Evolutionary conservation across 2,329 filamentous ascomycete genomes (phyloP), one percentile per base, ranked within the genome.

Genomic region (Volutella citrinella): DNA sequence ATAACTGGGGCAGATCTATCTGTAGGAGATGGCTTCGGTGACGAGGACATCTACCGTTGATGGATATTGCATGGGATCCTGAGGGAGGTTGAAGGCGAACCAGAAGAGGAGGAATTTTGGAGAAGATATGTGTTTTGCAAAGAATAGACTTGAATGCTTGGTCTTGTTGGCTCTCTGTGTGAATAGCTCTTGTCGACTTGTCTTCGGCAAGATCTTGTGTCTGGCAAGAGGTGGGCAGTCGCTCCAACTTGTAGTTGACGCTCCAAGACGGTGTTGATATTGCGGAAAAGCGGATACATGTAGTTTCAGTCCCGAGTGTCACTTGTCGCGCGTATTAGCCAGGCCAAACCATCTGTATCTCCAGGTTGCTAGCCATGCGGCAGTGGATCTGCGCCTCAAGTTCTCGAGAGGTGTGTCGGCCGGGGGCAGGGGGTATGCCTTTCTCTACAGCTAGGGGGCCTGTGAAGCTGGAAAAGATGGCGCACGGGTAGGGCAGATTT

Each of bases 11-110:
- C 45, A 36, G 40, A 42, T 38, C 41, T 30, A 22, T 45, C 22
- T 18, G 32, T 40, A 40, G 35, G 17, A 27, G 39, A 49, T n/a
- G 40, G 36, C 28, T 36, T 43, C 17, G 34, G 22, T n/a, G n/a
- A n/a, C 26, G 43, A 42, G 28, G 44, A 51, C 55, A 57, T 57
- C 46, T 54, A 56, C 42, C 34, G 32, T 24, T 31, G 27, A 32
- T 40, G 30, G 11, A 34, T 31, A 32, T 38, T 48, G 28, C 39
- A 46, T 40, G 27, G 20, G 18, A 34, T 13, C 29, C 36, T n/a
- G 24, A 19, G n/a, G 10, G 20, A 31, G 19, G 21, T 28, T 25
- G 20, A 24, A 17, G 25, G 36, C 8, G 14, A 23, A 24, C 12
- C 18, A 34, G 28, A n/a, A n/a, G n/a, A n/a, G n/a, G n/a, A n/a